These are phyloP conservation scores for Talinum fruticosum DNA, from an alignment of 148 eudicot genomes.

Conservation along the genomic window DNA sequence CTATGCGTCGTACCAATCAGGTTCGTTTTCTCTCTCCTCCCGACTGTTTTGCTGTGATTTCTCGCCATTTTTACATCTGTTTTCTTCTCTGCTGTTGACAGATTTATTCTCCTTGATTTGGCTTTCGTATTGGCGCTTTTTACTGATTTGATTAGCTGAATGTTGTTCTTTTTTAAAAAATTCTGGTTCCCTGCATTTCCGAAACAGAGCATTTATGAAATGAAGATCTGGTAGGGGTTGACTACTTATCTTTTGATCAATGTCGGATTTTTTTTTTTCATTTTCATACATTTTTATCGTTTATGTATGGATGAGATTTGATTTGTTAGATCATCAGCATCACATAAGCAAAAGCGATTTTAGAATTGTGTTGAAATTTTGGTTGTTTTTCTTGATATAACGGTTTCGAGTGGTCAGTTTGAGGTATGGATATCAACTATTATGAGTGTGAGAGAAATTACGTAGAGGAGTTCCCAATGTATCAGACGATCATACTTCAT, in stretches of 20 bases:
- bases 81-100: no score
- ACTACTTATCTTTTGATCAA: no score
- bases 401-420: background rate
- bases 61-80: background rate
- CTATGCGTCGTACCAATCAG: conserved; percentile 55
- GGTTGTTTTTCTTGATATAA: background rate
- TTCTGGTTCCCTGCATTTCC: no score
- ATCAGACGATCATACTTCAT: no score
- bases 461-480: no score
- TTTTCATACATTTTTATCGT: background rate
- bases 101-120: no score
- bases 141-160: background rate
- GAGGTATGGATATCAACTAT: background rate
- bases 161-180: no score
- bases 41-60: background rate
- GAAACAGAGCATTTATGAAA: background rate
- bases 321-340: no score
- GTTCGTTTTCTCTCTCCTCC: background rate
- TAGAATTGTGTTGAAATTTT: no score
- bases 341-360: no score
- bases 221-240: background rate
- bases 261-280: background rate
- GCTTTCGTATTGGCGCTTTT: no score
- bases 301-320: background rate
- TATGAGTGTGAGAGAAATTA: background rate